Evolutionary conservation across 2,329 filamentous ascomycete genomes (phyloP).

Genomic region (Sclerotinia borealis): DNA sequence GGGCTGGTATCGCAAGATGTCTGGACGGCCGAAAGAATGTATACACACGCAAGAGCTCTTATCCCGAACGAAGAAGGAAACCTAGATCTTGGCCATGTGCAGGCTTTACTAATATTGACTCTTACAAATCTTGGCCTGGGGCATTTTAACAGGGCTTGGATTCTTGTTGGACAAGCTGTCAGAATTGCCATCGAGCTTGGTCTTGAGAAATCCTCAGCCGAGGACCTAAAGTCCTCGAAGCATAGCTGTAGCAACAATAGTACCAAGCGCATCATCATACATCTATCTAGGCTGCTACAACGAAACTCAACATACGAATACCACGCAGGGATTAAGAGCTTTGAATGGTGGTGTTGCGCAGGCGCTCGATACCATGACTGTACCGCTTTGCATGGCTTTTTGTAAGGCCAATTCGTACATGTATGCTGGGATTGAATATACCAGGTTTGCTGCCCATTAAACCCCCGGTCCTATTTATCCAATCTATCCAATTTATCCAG

Average conservation of each 20-base stretch:
- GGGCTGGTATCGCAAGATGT: slow-evolving; percentile 21
- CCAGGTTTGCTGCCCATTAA: slow-evolving; percentile 19
- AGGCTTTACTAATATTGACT: slow-evolving; percentile 52
- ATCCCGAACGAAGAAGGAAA: slow-evolving; percentile 44
- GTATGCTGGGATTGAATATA: slow-evolving; percentile 30
- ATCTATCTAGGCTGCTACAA: slow-evolving; percentile 7
- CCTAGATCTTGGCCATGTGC: slow-evolving; percentile 47
- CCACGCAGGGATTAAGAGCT: not conserved
- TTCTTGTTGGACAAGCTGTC: slow-evolving; percentile 59
- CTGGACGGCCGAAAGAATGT: slow-evolving; percentile 39
- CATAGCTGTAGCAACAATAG: slow-evolving; percentile 15
- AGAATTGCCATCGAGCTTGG: slow-evolving; percentile 44
- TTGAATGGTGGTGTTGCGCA: not conserved
- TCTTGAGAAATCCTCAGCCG: slow-evolving; percentile 32
- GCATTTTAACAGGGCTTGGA: slow-evolving; percentile 53
- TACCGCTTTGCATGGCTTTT: slow-evolving; percentile 21
- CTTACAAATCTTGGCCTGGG: slow-evolving; percentile 57
- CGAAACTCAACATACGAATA: not conserved
- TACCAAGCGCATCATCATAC: not conserved
- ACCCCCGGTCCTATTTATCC: not conserved
- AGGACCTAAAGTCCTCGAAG: slow-evolving; percentile 20
- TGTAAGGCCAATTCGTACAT: slow-evolving; percentile 18
- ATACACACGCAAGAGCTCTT: slow-evolving; percentile 43
- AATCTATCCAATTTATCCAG: not conserved
- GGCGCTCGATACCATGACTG: slow-evolving; percentile 24